Evolutionary conservation across 495 filamentous ascomycete species (phyloP).

Genomic region (Penicillium tannophilum): DNA sequence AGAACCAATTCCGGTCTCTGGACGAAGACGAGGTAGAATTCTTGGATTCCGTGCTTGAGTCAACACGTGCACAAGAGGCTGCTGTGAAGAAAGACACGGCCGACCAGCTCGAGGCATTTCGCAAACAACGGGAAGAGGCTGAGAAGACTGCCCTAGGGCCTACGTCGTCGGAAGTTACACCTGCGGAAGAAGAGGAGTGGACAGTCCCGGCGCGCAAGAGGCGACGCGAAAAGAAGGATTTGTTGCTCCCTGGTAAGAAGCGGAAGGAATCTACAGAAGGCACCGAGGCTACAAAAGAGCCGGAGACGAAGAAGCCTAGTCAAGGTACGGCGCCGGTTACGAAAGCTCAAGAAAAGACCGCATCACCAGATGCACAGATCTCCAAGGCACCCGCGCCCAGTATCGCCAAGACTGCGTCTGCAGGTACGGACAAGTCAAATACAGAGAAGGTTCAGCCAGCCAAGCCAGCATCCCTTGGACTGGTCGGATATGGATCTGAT

Average conservation of each 20-base stretch:
- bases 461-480: conserved; percentile 22
- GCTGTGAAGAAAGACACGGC: conserved; percentile 72
- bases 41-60: conserved; percentile 74
- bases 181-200: conserved; percentile 56
- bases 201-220: conserved; percentile 57
- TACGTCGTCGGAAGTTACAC: conserved; percentile 35
- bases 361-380: background rate
- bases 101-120: conserved; percentile 70
- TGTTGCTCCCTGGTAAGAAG: conserved; percentile 59
- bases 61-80: conserved; percentile 69
- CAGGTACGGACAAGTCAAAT: conserved; percentile 3
- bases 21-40: conserved; percentile 96
- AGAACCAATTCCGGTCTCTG: conserved; percentile 92
- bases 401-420: conserved; percentile 4
- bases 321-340: background rate
- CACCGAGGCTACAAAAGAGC: conserved; percentile 18
- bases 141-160: conserved; percentile 54
- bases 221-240: conserved; percentile 58
- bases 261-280: conserved; percentile 45
- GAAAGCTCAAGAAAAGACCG: background rate
- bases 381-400: conserved; percentile 1
- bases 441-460: conserved; percentile 5
- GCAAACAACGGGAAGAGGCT: conserved; percentile 66
- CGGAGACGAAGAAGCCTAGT: background rate
- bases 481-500: conserved; percentile 46